Percentiles rank a stretch among this genome's conserved stretches.
These are phyloP conservation scores for Rhynchospora breviuscula DNA, from an alignment of 176 grass and related monocot genomes.

Conservation along the genomic window DNA sequence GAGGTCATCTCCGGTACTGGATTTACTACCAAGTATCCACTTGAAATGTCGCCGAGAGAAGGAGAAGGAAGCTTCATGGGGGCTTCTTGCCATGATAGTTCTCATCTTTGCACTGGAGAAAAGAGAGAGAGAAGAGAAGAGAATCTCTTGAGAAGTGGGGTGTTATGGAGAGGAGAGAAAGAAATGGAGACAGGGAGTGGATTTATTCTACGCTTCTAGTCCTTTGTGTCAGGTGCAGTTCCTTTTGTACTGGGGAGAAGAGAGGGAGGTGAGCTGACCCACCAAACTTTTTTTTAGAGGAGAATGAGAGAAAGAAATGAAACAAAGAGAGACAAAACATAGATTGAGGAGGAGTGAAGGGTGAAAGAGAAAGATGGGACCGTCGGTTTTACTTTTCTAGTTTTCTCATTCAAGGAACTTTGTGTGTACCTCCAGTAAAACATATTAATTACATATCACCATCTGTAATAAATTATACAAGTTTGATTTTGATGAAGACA, in stretches of 20 bases:
- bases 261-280: constrained; percentile 28
- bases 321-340: constrained; percentile 2
- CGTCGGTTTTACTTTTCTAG: not conserved
- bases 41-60: constrained; percentile 91
- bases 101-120: constrained; percentile 40
- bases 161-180: constrained; percentile 13
- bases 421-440: not conserved
- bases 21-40: constrained; percentile 66
- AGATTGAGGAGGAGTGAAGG: not conserved
- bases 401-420: not conserved
- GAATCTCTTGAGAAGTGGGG: constrained; percentile 14
- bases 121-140: not conserved
- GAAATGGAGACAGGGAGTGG: constrained; percentile 17
- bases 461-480: not conserved
- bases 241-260: constrained; percentile 2
- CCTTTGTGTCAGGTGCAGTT: constrained; percentile 32
- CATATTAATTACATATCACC: not conserved
- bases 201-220: constrained; percentile 51
- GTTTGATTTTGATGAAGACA: too few species aligned
- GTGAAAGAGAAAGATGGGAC: not conserved
- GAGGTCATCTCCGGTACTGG: constrained; percentile 34
- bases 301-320: not conserved
- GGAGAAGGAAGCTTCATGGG: constrained; percentile 77
- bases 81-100: constrained; percentile 71
- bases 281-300: constrained; percentile 28